Evolutionary conservation across 2,329 filamentous ascomycete species (phyloP), one percentile per base, ranked within the genome.

Genomic region (Stagonosporopsis tanaceti): DNA sequence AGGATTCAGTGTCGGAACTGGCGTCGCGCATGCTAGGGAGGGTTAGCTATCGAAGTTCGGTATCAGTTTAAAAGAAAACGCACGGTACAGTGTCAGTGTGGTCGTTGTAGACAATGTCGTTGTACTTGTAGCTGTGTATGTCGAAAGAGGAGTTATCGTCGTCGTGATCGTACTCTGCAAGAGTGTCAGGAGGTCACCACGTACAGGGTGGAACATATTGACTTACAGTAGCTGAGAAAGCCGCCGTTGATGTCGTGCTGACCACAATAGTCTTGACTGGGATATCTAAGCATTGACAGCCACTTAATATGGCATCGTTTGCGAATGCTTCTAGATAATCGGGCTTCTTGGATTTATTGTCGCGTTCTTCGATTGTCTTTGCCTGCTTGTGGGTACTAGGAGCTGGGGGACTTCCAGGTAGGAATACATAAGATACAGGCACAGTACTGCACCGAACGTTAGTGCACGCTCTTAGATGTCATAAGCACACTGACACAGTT

Each of bases 231-330:
- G 32, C n/a, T 7, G 17, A 32, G 11, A 40, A 45, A 2, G 32
- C 24, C 11, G 20, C 32, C 32, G 22, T 38, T 24, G 40, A 6
- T 17, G 40, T 38, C 11, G 37, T 22, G n/a, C 24, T 52, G 17
- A 38, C 40, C 25, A 52, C 32, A 8, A 32, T 14, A 2, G 48
- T 52, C 17, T 32, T 32, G 6, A 24, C 14, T 15, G 24, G 40
- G 28, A 52, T 52, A 20, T 25, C 17, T 34, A 45, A 32, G 28
- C 48, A 52, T 24, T 24, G 28, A 12, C 48, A 45, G 7, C 40
- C 40, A 25, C 15, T 39, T 8, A n/a, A 39, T 12, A 32, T 45
- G 4, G 35, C 12, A 4, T 52, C 40, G 1, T 52, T 24, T 25
- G 22, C 24, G 22, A 17, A 52, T 3, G 6, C 25, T 1, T 45